Base-by-base conservation (phyloP, 2,329 filamentous ascomycete species). In the Fusarium globosum region DNA sequence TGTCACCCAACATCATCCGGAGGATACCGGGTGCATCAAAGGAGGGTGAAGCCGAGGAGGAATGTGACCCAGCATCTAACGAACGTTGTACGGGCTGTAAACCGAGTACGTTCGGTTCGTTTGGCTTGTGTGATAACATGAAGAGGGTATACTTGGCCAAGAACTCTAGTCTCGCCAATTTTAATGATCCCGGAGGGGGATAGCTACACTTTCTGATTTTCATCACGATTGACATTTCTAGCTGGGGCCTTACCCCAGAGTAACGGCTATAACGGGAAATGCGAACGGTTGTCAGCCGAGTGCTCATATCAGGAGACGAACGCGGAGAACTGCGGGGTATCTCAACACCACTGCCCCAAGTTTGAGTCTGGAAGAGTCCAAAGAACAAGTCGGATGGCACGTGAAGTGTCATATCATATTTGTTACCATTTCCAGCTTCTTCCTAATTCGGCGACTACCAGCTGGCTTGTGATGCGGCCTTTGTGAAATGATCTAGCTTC, bases 301-400 rank as follows among this genome's bases (percentile, higher is more conserved):
- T 41, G 35, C 7, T 39, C 26, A 39, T 18, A 55, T 55, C 51
- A 55, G 51, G 51, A 55, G 51, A 55, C 23, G 23, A 55, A 55
- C 35, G 51, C 20, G 51, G 51, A 55, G 51, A 55, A 55, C 51
- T 55, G 51, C 51, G 51, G 51, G 51, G 51, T 55, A 55, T 55
- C 51, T 55, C 0, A 55, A 41, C 51, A 55, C 51, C 51, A 55
- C 15, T 28, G 6, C 20, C 35, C 35, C 15, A n/a, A 41, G 7
- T n/a, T 30, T 55, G 23, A 41, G 51, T 55, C 51, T 55, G 23
- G 51, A 55, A 39, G 35, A 28, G 51, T 30, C 51, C 7, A n/a
- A 30, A 55, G 23, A 55, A 30, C 14, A 12, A 6, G 20, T 30
- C 10, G 8, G 2, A 5, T 55, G 20, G 23, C 35, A 41, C 35